These are phyloP conservation scores for Drechslerella coelobrocha DNA, from an alignment of 2,329 filamentous ascomycete genomes.

Conservation along the genomic window DNA sequence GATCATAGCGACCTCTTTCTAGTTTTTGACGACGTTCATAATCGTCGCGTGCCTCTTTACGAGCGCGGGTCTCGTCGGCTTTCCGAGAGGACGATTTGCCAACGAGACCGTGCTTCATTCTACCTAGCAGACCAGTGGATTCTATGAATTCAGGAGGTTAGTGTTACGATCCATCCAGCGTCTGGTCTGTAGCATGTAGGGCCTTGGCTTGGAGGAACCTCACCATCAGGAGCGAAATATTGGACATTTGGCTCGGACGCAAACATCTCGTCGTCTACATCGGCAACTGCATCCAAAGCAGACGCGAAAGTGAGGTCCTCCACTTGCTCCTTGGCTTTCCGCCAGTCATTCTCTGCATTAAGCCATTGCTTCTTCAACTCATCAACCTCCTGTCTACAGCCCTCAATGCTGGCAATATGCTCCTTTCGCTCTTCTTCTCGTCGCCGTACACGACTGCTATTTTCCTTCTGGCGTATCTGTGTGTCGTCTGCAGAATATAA, in stretches of 20 bases:
- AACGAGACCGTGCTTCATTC: slow-evolving; percentile 1
- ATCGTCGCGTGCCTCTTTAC: slow-evolving; percentile 5
- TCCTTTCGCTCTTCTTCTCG: slow-evolving; percentile 21
- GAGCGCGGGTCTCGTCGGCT: slow-evolving; percentile 11
- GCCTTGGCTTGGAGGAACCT: no score
- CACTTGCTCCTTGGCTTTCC: slow-evolving; percentile 11
- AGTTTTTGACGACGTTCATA: slow-evolving; percentile 7
- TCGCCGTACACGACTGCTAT: slow-evolving; percentile 2
- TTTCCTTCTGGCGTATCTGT: slow-evolving; percentile 7
- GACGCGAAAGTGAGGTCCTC: slow-evolving; percentile 10
- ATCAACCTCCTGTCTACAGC: slow-evolving; percentile 11
- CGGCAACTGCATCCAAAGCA: slow-evolving; percentile 9
- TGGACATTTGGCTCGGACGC: slow-evolving; percentile 6
- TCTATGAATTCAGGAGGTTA: no score
- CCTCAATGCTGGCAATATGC: slow-evolving; percentile 13
- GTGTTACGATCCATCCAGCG: no score
- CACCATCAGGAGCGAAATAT: slow-evolving; percentile 8
- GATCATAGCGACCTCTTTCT: slow-evolving; percentile 13
- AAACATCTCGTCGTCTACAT: slow-evolving; percentile 17
- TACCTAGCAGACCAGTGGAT: not conserved
- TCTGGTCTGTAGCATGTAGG: no score
- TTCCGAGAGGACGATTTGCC: slow-evolving; percentile 17
- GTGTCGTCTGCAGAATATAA: slow-evolving; percentile 15
- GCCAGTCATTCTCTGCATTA: slow-evolving; percentile 17
- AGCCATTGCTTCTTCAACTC: slow-evolving; percentile 5